Evolutionary conservation across 2,329 filamentous ascomycete genomes (phyloP).

Genomic region (Pseudocercospora fuligena): DNA sequence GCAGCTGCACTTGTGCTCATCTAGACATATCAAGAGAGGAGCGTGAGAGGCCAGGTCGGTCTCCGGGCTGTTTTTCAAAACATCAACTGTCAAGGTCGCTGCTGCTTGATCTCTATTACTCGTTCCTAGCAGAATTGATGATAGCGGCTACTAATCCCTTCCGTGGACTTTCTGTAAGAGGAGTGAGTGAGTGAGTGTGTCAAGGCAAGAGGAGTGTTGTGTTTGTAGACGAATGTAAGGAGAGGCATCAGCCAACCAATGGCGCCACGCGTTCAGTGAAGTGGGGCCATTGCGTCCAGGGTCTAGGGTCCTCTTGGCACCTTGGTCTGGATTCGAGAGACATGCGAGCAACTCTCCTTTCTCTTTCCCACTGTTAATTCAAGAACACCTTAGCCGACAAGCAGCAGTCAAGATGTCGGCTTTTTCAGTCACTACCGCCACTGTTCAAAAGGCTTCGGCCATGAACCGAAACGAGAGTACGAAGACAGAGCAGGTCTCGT

Average conservation of each 20-base stretch:
- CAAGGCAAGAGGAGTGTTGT: background rate
- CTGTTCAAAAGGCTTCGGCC: slow-evolving; percentile 20
- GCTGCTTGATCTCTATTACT: no score
- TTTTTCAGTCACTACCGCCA: slow-evolving; percentile 34
- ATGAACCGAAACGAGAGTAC: slow-evolving; percentile 5
- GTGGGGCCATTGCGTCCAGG: no score
- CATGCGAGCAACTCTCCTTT: background rate
- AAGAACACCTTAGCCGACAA: slow-evolving; percentile 3
- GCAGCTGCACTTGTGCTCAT: no score
- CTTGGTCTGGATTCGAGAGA: background rate
- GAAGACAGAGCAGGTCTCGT: slow-evolving; percentile 28
- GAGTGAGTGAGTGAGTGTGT: background rate
- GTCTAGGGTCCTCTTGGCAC: background rate
- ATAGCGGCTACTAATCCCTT: no score
- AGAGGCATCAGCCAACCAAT: background rate
- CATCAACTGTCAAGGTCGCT: no score
- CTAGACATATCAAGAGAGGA: no score
- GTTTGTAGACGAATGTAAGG: no score
- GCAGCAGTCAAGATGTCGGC: slow-evolving; percentile 25
- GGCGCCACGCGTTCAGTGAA: background rate
- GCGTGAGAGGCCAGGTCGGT: no score
- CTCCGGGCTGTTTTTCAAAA: no score
- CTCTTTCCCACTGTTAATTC: background rate
- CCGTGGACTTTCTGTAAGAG: background rate
- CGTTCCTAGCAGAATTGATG: no score